These are phyloP conservation scores for Clarireedia homoeocarpa DNA, from an alignment of 2,329 filamentous ascomycete genomes.

Conservation along the genomic window DNA sequence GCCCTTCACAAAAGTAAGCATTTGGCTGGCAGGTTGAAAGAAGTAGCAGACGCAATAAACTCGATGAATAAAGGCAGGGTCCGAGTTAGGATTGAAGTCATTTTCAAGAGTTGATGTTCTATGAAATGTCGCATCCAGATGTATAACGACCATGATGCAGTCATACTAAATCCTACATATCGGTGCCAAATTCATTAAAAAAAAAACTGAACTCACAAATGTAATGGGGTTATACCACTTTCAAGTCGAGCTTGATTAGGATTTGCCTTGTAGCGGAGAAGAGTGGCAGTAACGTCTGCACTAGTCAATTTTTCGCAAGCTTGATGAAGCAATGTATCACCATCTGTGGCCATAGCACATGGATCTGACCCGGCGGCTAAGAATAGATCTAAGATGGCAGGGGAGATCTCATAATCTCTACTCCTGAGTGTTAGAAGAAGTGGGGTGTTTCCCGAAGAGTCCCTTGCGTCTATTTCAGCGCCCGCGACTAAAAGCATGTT, in stretches of 20 bases:
- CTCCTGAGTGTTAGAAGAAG: constrained; percentile 12
- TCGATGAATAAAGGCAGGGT: not conserved
- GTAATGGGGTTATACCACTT: not conserved
- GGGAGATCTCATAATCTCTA: not conserved
- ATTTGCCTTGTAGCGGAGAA: not conserved
- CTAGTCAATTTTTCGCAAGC: not conserved
- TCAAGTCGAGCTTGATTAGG: not conserved
- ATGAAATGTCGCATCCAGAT: not conserved
- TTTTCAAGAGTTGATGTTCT: not conserved
- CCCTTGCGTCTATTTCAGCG: constrained; percentile 21
- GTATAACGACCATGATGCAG: not conserved
- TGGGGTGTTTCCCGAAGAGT: constrained; percentile 10
- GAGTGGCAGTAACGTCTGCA: not conserved
- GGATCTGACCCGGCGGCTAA: constrained; percentile 6
- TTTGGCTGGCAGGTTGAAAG: not conserved
- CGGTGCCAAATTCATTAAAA: not conserved
- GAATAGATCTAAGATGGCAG: not conserved
- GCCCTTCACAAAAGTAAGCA: not conserved
- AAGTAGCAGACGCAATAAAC: not conserved
- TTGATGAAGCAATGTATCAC: not conserved
- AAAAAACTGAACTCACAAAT: not conserved
- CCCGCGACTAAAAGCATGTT: constrained; percentile 18
- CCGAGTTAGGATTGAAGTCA: not conserved
- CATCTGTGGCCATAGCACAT: not conserved
- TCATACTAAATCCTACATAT: too few relatives aligned